Conservation (phyloP, 805 yeast genomes). For the Ogataea corticis region DNA sequence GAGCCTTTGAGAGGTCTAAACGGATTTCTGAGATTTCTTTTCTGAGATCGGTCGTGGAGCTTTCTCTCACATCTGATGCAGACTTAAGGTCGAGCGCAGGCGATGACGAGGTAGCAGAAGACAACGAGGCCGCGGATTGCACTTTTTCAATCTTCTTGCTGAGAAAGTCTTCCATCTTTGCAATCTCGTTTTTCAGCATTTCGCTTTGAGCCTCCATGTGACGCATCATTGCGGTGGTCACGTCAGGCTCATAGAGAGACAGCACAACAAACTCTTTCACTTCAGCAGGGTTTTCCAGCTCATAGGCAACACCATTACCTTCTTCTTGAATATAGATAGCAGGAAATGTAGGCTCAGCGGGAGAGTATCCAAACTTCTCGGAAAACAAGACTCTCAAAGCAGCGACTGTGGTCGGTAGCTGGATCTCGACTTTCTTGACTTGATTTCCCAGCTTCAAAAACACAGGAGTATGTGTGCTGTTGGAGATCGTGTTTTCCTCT, state of each 20-base stretch:
- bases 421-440: conserved; percentile 54
- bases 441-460: conserved; percentile 52
- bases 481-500: neutral
- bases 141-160: conserved; percentile 27
- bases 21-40: conserved; percentile 47
- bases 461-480: conserved; percentile 21
- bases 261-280: conserved; percentile 61
- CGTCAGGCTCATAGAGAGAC: conserved; percentile 51
- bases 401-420: conserved; percentile 49
- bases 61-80: neutral
- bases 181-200: conserved; percentile 28
- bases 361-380: conserved; percentile 84
- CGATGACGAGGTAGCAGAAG: conserved; percentile 5
- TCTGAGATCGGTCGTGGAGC: conserved; percentile 8
- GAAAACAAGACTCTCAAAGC: conserved; percentile 71
- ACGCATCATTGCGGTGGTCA: conserved; percentile 23
- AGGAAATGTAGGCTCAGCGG: conserved; percentile 59
- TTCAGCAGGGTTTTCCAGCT: conserved; percentile 75
- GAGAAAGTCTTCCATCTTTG: conserved; percentile 28
- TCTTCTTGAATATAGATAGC: conserved; percentile 72
- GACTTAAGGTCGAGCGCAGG: conserved; percentile 4
- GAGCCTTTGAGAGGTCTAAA: conserved; percentile 58
- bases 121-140: conserved; percentile 18
- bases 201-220: conserved; percentile 32
- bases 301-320: conserved; percentile 62